Evolutionary conservation across 352 stramenopile genomes (phyloP), one percentile per base, ranked within the genome.

Genomic region (Elongisporangium anandrum): DNA sequence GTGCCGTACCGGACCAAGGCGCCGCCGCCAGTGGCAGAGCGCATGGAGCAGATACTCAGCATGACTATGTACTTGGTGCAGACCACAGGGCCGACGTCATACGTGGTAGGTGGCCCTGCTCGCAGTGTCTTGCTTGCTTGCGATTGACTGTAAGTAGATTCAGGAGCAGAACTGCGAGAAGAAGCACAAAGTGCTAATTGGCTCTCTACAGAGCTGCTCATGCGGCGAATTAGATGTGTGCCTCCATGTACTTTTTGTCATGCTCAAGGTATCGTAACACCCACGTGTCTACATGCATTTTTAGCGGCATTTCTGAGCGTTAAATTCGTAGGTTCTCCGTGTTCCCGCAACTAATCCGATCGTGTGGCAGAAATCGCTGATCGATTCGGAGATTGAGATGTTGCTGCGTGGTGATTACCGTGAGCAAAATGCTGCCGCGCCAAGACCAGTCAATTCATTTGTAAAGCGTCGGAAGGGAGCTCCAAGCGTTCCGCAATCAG

Each of bases 321-420:
- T n/a, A n/a, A n/a, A 7, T 34, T 34, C 16, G 22, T 34, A 87
- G 78, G 74, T 94, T 13, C 61, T 93, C 20, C 81, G 83, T 23
- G 81, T 95, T 3, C 84, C 81, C 19, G 59, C 73, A 23, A 82
- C 80, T 12, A 83, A 69, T 20, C 78, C 85, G 4, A 66, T 92
- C 23, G 78, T 95, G 34, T 95, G 85, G 85, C 85, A 95, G 62
- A 89, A 92, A 57, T 93, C 85, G 7, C 69, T 95, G 22, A 81
- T 91, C 47, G 85, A 95, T 63, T 92, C 78, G 10, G 85, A 95
- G 79, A 72, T 92, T 23, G 81, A 93, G 15, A 85, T 67, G 53
- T 38, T 93, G 24, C 68, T 90, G n/a, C 64, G 64, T 21, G 80
- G 77, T 16, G 77, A 83, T n/a, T 88, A 89, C 52, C 63, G 75